Evolutionary conservation across 169 alveolate genomes (phyloP).

Genomic region (Theileria parva): DNA sequence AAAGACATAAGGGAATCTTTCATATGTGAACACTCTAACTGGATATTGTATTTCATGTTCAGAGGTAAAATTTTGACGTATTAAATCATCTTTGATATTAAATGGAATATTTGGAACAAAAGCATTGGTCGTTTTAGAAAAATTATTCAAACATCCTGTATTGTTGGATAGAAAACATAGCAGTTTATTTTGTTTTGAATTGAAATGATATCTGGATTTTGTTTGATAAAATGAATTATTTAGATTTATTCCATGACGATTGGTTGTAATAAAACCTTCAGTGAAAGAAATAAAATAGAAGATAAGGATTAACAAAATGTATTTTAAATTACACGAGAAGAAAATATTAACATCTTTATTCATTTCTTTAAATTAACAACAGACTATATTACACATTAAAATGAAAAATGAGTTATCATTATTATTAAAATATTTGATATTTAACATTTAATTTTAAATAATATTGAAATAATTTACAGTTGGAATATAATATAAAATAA

Average conservation of each 20-base stretch:
- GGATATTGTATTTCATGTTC: too few relatives aligned
- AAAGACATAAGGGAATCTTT: too few relatives aligned
- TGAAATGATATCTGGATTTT: background rate
- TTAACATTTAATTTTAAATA: background rate
- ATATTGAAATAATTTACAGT: background rate
- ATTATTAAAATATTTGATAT: too few relatives aligned
- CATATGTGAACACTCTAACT: too few relatives aligned
- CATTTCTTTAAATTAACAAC: background rate
- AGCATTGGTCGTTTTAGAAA: background rate
- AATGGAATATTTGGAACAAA: background rate
- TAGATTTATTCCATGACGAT: background rate
- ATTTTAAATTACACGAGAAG: background rate
- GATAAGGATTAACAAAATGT: background rate
- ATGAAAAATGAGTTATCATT: too few relatives aligned
- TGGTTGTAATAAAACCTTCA: background rate
- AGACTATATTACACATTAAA: background rate
- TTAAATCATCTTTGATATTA: background rate
- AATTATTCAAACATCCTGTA: background rate
- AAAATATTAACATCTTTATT: background rate
- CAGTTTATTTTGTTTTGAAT: background rate
- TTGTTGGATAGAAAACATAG: conserved; percentile 1
- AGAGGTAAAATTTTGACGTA: too few relatives aligned
- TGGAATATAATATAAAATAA: background rate
- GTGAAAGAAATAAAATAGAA: background rate
- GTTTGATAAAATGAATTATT: background rate